Evolutionary conservation across 2,329 filamentous ascomycete genomes (phyloP).

Genomic region (Didymella exigua): DNA sequence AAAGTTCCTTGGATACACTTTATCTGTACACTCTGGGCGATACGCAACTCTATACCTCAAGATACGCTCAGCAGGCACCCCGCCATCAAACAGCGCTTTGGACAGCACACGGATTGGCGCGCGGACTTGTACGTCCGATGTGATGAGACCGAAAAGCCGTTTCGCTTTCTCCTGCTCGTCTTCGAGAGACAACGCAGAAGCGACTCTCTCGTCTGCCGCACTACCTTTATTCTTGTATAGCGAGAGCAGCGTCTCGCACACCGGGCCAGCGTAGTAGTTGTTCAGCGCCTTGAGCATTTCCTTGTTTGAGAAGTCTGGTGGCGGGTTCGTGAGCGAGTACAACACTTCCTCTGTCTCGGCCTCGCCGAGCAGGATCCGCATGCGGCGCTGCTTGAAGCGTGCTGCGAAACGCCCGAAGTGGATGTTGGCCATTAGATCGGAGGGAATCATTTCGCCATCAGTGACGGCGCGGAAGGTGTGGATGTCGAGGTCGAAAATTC

Average conservation of each 20-base stretch:
- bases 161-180: conserved; percentile 1
- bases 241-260: conserved; percentile 1
- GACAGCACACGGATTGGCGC: conserved; percentile 10
- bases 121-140: conserved; percentile 13
- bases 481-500: conserved; percentile 5
- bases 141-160: conserved; percentile 9
- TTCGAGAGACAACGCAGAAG: background rate
- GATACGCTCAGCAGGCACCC: conserved; percentile 1
- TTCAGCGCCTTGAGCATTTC: conserved; percentile 10
- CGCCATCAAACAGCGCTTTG: conserved; percentile 6
- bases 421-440: conserved; percentile 2
- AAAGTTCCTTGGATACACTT: conserved; percentile 5
- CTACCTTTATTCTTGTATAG: conserved; percentile 3
- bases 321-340: conserved; percentile 8
- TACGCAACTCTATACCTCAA: conserved; percentile 11
- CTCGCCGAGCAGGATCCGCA: conserved; percentile 9
- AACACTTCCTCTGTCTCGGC: conserved; percentile 9
- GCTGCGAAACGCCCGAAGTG: conserved; percentile 3
- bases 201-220: background rate
- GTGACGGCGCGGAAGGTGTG: conserved; percentile 14
- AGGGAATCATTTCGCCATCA: conserved; percentile 4
- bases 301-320: background rate
- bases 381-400: conserved; percentile 11
- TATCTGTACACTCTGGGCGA: conserved; percentile 7
- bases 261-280: conserved; percentile 10